Percentiles rank a stretch among this genome's conserved stretches.
These are phyloP conservation scores for Pythium coloratum DNA, from an alignment of 352 stramenopile genomes.

Conservation along the genomic window DNA sequence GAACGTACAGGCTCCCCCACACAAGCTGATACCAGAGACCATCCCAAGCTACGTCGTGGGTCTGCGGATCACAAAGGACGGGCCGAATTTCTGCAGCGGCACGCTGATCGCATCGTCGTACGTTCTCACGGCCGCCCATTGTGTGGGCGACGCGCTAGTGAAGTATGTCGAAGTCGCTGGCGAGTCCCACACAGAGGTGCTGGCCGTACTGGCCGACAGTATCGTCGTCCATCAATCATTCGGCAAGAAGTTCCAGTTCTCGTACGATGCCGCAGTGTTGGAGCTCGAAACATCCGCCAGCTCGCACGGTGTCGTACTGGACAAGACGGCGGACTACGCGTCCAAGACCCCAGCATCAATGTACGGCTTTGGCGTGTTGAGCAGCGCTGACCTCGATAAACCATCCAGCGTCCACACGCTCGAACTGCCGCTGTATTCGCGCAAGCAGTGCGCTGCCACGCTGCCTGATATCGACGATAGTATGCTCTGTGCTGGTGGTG, in stretches of 20 bases:
- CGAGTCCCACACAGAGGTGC: slow-evolving; percentile 16
- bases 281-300: slow-evolving; percentile 29
- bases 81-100: slow-evolving; percentile 42
- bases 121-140: slow-evolving; percentile 47
- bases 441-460: slow-evolving; percentile 21
- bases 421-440: slow-evolving; percentile 28
- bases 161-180: slow-evolving; percentile 32
- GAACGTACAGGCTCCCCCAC: neutral
- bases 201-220: slow-evolving; percentile 23
- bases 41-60: slow-evolving; percentile 22
- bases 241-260: slow-evolving; percentile 25
- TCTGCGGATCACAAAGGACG: slow-evolving; percentile 27
- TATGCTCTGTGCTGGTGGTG: slow-evolving; percentile 37
- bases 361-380: slow-evolving; percentile 31
- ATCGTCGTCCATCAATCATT: slow-evolving; percentile 30
- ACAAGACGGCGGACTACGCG: slow-evolving; percentile 28
- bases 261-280: slow-evolving; percentile 38
- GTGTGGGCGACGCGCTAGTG: slow-evolving; percentile 29
- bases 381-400: slow-evolving; percentile 13
- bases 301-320: slow-evolving; percentile 25
- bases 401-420: slow-evolving; percentile 21
- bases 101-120: slow-evolving; percentile 37
- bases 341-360: slow-evolving; percentile 26
- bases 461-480: slow-evolving; percentile 35
- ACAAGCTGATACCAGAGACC: neutral